Base-by-base conservation (phyloP, 2,329 filamentous ascomycete species). In the Aplosporella prunicola region DNA sequence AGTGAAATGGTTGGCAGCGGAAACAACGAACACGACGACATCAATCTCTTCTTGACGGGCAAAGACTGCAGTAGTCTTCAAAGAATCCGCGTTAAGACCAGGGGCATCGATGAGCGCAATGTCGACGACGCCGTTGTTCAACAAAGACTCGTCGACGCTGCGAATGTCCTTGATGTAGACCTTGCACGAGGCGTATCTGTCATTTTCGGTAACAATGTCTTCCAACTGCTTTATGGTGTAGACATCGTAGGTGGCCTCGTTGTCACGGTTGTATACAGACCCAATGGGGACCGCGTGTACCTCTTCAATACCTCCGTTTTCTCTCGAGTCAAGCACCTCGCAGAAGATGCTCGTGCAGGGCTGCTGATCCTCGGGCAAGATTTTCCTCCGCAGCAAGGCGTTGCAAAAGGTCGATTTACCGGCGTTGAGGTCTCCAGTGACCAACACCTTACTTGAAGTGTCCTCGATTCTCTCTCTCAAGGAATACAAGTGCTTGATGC, bases 401-500 rank as follows among this genome's bases (percentile, higher is more conserved):
- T 98, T 98, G 66, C 91, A 98, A 52, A 98, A 98, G 1, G 91
- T 98, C 4, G 91, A 98, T 57, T 98, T 98, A 54, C 91, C 91
- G 7, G 91, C 89, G 55, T 98, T 98, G 37, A 98, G 63, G 56
- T 98, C 91, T 52, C 91, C 91, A 0, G 91, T 98, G 13, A 98
- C 80, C 41, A 98, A 65, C 1, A 98, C 91, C 60, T 98, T 98
- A 63, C 89, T 96, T 4, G 89, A 85, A 0, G 86, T 96, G 60
- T 98, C 91, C 57, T 96, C 91, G 45, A 98, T 98, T 36, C 91
- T 80, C 47, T 96, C 91, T 43, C 87, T 79, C 22, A 98, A 69
- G 0, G 84, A 78, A 39, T 85, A 71, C 2, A 98, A 72, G 60
- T 98, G 91, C 50, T 87, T 86, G 55, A 96, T 82, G 57, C 87